These are phyloP conservation scores for Apodospora peruviana DNA, from an alignment of 495 filamentous ascomycete species.

Conservation along the genomic window DNA sequence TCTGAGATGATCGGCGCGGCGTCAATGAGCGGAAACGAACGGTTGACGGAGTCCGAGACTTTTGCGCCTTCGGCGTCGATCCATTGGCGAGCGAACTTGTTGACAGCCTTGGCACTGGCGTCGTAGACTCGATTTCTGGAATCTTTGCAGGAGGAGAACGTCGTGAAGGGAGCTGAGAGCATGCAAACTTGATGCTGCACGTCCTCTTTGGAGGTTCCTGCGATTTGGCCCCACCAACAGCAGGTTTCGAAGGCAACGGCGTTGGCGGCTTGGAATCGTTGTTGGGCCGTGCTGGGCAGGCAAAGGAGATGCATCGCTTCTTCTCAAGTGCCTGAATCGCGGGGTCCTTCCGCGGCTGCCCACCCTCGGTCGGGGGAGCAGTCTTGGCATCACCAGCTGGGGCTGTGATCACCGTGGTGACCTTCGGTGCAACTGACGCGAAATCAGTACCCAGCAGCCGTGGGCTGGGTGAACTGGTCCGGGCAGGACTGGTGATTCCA, in stretches of 20 bases:
- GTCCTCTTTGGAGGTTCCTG: conserved; percentile 35
- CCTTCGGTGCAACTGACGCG: conserved; percentile 14
- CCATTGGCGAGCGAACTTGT: conserved; percentile 19
- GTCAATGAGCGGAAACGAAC: conserved; percentile 47
- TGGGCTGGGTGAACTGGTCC: conserved; percentile 83
- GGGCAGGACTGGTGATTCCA: conserved; percentile 83
- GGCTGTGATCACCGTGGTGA: neutral
- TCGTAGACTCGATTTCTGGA: conserved; percentile 10
- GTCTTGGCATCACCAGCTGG: conserved; percentile 4
- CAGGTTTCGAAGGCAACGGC: conserved; percentile 19
- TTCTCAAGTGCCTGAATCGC: conserved; percentile 31
- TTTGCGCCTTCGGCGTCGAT: conserved; percentile 24
- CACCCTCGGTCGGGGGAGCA: conserved; percentile 8
- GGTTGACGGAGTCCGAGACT: conserved; percentile 39
- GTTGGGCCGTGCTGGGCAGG: conserved; percentile 56
- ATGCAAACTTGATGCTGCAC: conserved; percentile 50
- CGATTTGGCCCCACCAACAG: conserved; percentile 13
- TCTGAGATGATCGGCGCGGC: conserved; percentile 27
- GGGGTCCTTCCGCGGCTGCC: conserved; percentile 18
- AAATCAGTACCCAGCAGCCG: conserved; percentile 46
- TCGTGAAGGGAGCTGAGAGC: conserved; percentile 18
- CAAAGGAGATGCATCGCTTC: conserved; percentile 90
- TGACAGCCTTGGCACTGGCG: conserved; percentile 15
- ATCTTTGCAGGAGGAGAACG: conserved; percentile 5
- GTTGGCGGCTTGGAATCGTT: conserved; percentile 21